phyloP scores from a whole-genome alignment of 768 basidiomycete species.

The Tulasnella sp. region DNA sequence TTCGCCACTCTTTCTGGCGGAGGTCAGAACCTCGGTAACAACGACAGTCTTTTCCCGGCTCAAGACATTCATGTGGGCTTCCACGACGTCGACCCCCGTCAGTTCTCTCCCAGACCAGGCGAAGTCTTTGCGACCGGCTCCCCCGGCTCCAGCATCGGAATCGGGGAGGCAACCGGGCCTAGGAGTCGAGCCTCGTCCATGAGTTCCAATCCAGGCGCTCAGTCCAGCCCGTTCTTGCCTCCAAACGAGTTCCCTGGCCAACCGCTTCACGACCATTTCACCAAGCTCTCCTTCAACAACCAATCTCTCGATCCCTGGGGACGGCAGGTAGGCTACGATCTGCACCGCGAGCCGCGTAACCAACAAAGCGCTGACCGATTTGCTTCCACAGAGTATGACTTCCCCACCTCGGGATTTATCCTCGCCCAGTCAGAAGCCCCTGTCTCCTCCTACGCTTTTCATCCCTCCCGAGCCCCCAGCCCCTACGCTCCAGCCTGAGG shows the following conservation, averaged over 20 bases:
- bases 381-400: constrained; percentile 3
- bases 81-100: constrained; percentile 18
- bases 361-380: not conserved
- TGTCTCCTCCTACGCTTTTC: constrained; percentile 58
- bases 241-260: not conserved
- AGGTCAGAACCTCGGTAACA: not conserved
- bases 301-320: not conserved
- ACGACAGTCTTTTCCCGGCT: not conserved
- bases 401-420: constrained; percentile 4
- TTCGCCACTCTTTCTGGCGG: not conserved
- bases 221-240: constrained; percentile 17
- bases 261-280: constrained; percentile 18
- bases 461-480: constrained; percentile 48
- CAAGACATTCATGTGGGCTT: not conserved
- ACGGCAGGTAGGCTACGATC: not conserved
- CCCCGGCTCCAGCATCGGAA: constrained; percentile 17
- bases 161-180: not conserved
- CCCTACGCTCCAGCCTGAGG: constrained; percentile 47
- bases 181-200: constrained; percentile 23
- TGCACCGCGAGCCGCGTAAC: not conserved
- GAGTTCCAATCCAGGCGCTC: constrained; percentile 18
- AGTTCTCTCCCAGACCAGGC: constrained; percentile 11
- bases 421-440: constrained; percentile 46
- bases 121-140: constrained; percentile 14
- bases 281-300: constrained; percentile 15